Evolutionary conservation across 2,329 filamentous ascomycete genomes (phyloP).

Genomic region (Aureobasidium pullulans): DNA sequence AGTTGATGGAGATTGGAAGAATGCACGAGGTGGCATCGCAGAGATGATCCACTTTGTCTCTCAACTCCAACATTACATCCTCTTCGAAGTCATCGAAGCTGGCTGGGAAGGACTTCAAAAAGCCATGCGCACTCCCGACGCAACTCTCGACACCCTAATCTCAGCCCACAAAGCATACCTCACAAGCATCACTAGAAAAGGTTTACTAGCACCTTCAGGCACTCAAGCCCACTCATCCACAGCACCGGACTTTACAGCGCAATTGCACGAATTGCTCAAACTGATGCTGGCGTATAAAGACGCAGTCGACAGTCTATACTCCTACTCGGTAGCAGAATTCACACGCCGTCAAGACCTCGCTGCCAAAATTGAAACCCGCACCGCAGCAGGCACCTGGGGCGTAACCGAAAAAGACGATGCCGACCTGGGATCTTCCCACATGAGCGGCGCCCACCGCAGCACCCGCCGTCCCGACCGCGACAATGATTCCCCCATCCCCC

Average conservation of each 20-base stretch:
- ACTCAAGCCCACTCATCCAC: conserved; percentile 20
- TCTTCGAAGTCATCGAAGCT: conserved; percentile 96
- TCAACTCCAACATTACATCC: conserved; percentile 95
- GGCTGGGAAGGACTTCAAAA: conserved; percentile 88
- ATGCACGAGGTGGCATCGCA: conserved; percentile 75
- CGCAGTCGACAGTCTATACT: conserved; percentile 87
- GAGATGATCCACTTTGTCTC: conserved; percentile 99
- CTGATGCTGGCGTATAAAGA: conserved; percentile 93
- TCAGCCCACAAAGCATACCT: conserved; percentile 85
- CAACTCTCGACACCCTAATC: conserved; percentile 91
- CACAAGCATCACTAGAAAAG: conserved; percentile 91
- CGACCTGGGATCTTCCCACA: conserved; percentile 14
- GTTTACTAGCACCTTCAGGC: conserved; percentile 55
- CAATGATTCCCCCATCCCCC: conserved; percentile 37
- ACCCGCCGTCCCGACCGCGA: conserved; percentile 20
- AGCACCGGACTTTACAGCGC: conserved; percentile 63
- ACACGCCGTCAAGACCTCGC: conserved; percentile 80
- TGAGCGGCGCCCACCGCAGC: conserved; percentile 11
- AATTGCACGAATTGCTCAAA: conserved; percentile 86
- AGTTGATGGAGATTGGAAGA: conserved; percentile 59
- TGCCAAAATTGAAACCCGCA: conserved; percentile 61
- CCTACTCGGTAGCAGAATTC: conserved; percentile 90
- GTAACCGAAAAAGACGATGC: conserved; percentile 50
- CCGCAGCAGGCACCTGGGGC: conserved; percentile 58
- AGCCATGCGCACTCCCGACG: conserved; percentile 67